Conservation (phyloP, 2,329 filamentous ascomycete species). For the Phoma sp. region DNA sequence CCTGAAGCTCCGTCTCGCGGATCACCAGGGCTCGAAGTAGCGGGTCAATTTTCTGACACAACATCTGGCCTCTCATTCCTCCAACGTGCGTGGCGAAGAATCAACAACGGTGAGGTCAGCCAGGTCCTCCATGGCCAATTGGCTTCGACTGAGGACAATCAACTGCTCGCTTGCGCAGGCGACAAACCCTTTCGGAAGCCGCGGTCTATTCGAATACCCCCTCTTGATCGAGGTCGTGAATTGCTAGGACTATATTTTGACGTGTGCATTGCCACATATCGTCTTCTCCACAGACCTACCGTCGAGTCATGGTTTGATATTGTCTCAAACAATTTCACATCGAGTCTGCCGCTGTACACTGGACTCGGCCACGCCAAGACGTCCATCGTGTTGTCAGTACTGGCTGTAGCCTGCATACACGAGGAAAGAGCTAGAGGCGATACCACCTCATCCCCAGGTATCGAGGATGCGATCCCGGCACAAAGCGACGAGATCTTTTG, state of each 20-base stretch:
- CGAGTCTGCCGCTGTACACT: conserved; percentile 42
- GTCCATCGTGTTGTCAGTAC: conserved; percentile 42
- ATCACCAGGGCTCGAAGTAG: conserved; percentile 59
- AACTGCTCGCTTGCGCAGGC: conserved; percentile 57
- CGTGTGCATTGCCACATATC: conserved; percentile 64
- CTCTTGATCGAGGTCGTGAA: conserved; percentile 26
- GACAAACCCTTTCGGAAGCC: conserved; percentile 56
- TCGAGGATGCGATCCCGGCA: conserved; percentile 32
- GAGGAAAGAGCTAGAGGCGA: conserved; percentile 47
- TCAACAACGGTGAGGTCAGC: conserved; percentile 63
- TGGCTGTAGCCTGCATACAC: conserved; percentile 57
- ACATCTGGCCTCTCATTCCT: conserved; percentile 62
- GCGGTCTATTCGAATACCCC: conserved; percentile 34
- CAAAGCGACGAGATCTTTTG: conserved; percentile 51
- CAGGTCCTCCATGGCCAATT: conserved; percentile 25
- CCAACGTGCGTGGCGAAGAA: conserved; percentile 70
- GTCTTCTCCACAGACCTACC: conserved; percentile 60
- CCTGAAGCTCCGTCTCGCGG: conserved; percentile 27
- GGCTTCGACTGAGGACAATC: conserved; percentile 42
- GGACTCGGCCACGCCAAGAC: conserved; percentile 54
- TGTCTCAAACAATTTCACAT: conserved; percentile 21
- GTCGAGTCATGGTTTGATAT: conserved; percentile 54
- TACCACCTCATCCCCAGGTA: conserved; percentile 31
- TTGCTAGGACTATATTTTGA: conserved; percentile 62
- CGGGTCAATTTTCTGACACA: conserved; percentile 62